Base-by-base conservation (phyloP, 1,284 basidiomycete species). In the Kwoniella shivajii region DNA sequence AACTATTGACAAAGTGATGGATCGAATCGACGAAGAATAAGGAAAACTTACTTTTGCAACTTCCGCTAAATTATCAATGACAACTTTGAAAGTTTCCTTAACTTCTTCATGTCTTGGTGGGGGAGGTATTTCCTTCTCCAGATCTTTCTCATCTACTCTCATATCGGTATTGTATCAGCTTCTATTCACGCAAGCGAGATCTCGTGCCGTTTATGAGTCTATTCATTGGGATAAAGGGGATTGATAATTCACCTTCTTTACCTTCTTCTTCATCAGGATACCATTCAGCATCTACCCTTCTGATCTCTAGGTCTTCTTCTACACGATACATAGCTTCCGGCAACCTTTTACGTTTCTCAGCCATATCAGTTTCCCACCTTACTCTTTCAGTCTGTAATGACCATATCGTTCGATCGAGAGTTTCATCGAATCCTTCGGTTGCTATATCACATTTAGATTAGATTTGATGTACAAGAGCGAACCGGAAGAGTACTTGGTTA, bases 381-480 rank as follows among this genome's bases (percentile, higher is more conserved):
- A 88, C 75, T 16, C 84, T 78, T 56, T 88, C 86, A 50, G 85
- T 82, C 42, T 85, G 84, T 16, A 89, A 73, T 1, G 85, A 84
- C 84, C 85, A 88, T 43, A 89, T 85, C 33, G 83, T 82, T 53
- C 87, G 79, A 68, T 90, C 88, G 36, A 90, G 81, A 1, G 83
- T 84, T 73, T 92, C 89, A 68, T 92, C 89, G 68, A 90, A 92
- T 5, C 84, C 82, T 67, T 90, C 88, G 57, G 84, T 83, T 24
- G 87, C 88, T 88, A 64, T 24, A 16, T 5, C 9, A 5, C 13
- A 14, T 11, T 26, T 26, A 14, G 1, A 27, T 11, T 14, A 14
- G 18, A 2, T 45, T 29, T 31, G 43, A n/a, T n/a, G n/a, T 1
- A 37, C 49, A 52, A 44, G 41, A 26, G 5, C 16, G 18, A 27